A percentile compares a stretch with the other conserved stretches of the same genome.
phyloP scores from a whole-genome alignment of 192 early-diverging fungal genomes.

The Backusella luteola region DNA sequence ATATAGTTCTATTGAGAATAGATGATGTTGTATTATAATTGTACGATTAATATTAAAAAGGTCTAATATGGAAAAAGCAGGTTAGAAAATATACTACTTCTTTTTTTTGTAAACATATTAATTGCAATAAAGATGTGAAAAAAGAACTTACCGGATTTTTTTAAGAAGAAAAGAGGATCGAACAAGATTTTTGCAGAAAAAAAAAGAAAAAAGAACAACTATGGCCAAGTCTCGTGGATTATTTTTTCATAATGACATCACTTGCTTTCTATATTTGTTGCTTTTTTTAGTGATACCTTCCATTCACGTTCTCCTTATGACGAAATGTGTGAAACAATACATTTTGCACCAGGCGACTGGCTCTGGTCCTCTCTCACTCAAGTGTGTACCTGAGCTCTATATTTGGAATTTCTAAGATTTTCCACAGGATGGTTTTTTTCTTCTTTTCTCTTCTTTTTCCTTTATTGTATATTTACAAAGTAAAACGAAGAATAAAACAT shows the following conservation, averaged over 20 bases:
- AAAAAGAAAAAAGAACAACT: not conserved
- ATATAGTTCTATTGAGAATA: not conserved
- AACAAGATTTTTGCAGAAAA: not conserved
- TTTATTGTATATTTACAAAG: not conserved
- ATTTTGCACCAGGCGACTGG: not conserved
- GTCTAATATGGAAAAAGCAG: not conserved
- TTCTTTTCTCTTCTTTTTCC: not conserved
- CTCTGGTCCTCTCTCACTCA: not conserved
- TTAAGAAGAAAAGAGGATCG: not conserved
- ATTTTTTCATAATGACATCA: constrained; percentile 7
- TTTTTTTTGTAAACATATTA: no score
- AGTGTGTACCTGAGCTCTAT: not conserved
- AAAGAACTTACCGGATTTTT: not conserved
- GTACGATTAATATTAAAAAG: not conserved
- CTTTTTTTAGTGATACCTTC: not conserved
- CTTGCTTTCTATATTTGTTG: not conserved
- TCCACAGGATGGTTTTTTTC: not conserved
- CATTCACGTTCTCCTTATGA: not conserved
- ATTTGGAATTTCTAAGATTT: not conserved
- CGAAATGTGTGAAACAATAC: not conserved
- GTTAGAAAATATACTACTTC: not conserved
- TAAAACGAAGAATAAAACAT: not conserved
- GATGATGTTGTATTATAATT: not conserved
- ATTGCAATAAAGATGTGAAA: not conserved
- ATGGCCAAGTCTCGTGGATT: not conserved